Percentiles rank a stretch among this genome's conserved stretches.
phyloP scores from a whole-genome alignment of 139 green algal species.

The Chlorella sp. region DNA sequence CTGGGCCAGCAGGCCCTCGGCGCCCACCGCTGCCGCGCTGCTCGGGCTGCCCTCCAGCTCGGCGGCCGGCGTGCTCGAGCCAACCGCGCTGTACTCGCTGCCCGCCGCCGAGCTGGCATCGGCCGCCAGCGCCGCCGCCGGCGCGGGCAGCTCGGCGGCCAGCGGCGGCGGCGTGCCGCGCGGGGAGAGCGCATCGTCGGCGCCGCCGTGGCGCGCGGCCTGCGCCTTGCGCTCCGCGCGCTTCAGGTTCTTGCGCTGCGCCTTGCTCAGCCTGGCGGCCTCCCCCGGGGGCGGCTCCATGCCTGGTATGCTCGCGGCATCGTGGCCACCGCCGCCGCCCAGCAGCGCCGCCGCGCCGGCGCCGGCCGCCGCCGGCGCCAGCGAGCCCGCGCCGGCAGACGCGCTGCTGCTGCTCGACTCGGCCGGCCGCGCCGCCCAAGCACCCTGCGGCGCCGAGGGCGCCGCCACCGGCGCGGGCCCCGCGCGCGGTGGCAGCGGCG shows the following conservation, averaged over 20 bases:
- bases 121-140: too few species aligned
- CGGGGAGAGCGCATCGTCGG: background rate
- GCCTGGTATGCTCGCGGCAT: too few species aligned
- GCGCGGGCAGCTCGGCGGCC: too few species aligned
- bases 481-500: slow-evolving; percentile 1
- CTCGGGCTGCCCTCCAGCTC: too few species aligned
- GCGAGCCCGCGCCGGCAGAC: background rate
- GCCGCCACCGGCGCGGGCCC: background rate
- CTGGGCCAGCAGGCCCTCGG: background rate
- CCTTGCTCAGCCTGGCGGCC: slow-evolving; percentile 54
- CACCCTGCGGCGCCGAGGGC: slow-evolving; percentile 4
- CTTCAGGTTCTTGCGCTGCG: slow-evolving; percentile 77
- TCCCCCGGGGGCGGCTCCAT: too few species aligned
- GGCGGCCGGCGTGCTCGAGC: too few species aligned
- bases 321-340: too few species aligned
- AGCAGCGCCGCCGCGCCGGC: too few species aligned
- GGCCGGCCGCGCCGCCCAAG: slow-evolving; percentile 7
- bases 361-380: too few species aligned
- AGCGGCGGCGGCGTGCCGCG: background rate
- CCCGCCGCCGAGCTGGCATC: too few species aligned
- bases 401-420: background rate
- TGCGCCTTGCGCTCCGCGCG: slow-evolving; percentile 61
- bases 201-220: background rate
- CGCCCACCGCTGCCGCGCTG: background rate
- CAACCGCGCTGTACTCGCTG: too few species aligned